phyloP scores from a whole-genome alignment of 352 stramenopile genomes.

The Phytopythium montanum region DNA sequence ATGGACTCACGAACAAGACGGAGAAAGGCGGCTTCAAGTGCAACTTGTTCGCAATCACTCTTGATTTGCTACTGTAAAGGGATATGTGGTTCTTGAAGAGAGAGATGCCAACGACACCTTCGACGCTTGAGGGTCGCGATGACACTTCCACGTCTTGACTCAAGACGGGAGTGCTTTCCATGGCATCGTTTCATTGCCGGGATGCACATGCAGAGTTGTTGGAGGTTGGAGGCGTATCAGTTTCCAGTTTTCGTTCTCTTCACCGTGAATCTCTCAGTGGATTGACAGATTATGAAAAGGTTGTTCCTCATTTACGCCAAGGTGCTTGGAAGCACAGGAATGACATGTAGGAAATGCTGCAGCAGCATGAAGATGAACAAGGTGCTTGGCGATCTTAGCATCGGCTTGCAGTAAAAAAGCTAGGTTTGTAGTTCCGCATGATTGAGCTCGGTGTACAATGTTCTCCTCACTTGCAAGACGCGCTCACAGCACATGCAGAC shows the following conservation, averaged over 20 bases:
- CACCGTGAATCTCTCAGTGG: constrained; percentile 13
- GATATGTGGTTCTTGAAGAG: not conserved
- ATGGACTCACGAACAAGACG: not conserved
- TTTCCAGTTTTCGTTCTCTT: constrained; percentile 12
- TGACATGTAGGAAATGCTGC: not conserved
- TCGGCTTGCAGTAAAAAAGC: constrained; percentile 90
- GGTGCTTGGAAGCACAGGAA: not conserved
- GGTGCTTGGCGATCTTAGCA: constrained; percentile 27
- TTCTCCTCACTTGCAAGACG: constrained; percentile 63
- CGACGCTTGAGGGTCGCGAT: no score
- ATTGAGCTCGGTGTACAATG: constrained; percentile 77
- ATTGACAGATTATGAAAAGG: constrained; percentile 13
- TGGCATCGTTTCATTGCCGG: not conserved
- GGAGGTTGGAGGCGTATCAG: constrained; percentile 15
- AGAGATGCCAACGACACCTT: not conserved
- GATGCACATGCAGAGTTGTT: not conserved
- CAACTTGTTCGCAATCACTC: constrained; percentile 5
- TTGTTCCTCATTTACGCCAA: constrained; percentile 13
- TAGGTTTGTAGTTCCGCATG: constrained; percentile 71
- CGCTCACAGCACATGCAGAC: not conserved
- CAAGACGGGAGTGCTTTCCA: no score
- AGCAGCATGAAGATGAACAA: no score
- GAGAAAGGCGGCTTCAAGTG: constrained; percentile 6
- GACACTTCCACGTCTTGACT: no score
- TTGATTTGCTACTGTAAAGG: not conserved